Base-by-base conservation (phyloP, 2,329 filamentous ascomycete genomes). In the Diaporthe sp. region DNA sequence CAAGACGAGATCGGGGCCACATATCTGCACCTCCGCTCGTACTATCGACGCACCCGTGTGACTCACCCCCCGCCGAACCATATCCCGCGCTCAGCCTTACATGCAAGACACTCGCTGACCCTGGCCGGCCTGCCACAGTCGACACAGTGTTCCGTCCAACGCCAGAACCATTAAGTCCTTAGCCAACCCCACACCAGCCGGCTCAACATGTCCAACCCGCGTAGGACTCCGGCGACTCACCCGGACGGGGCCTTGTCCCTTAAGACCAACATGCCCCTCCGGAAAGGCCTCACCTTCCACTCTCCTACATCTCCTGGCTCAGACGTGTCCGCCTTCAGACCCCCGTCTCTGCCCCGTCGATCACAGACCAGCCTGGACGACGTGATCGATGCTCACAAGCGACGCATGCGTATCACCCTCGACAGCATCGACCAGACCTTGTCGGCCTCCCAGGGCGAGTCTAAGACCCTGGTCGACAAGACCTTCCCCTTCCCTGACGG, bases 281-380 rank as follows among this genome's bases (percentile, higher is more conserved):
- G 87, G 82, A 95, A 94, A 86, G 92, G 92, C 80, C 91, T 92
- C 71, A 94, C 93, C 78, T 91, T 91, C 79, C 88, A 90, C 79
- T 89, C 89, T 82, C 87, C 87, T 75, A 81, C 81, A 66, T 83
- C 82, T 79, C 82, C 85, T 75, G 74, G 72, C 53, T 66, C 74
- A 75, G 66, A 74, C 47, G 58, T 55, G 65, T 81, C 83, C 75
- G 84, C 85, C 73, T 89, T 89, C 78, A 82, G 82, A 71, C 87
- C 89, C 74, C 89, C 89, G 73, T 84, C 85, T 55, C 81, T 87
- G n/a, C 87, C 94, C 79, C 88, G 89, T 78, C 92, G 93, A 75
- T 92, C 93, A 66, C 91, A 93, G 78, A 94, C 93, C 70, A 89
- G 85, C 77, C 85, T 94, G 75, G 92, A 94, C 84, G 92, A 93